Evolutionary conservation across 164 flowering plant species (phyloP).

Genomic region (Buxus sempervirens): DNA sequence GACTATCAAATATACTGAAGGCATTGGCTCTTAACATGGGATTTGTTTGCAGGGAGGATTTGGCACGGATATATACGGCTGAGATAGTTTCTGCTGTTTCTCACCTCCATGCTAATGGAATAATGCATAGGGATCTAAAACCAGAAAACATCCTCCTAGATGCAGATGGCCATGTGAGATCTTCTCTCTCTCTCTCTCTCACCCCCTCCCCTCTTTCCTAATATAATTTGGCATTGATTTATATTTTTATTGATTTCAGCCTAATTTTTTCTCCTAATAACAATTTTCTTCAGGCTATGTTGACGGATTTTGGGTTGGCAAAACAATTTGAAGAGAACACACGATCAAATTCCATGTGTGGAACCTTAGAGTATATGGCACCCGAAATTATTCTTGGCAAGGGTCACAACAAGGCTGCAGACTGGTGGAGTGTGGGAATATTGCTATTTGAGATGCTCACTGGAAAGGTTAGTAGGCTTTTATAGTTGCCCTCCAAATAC

Average conservation of each 20-base stretch:
- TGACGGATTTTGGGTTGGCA: conserved; percentile 95
- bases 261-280: too few relatives aligned
- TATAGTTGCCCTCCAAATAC: background rate
- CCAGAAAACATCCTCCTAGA: conserved; percentile 83
- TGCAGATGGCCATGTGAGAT: conserved; percentile 70
- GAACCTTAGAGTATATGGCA: conserved; percentile 90
- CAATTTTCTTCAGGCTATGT: conserved; percentile 40
- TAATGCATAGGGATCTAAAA: conserved; percentile 90
- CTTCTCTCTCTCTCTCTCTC: conserved; percentile 4
- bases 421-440: conserved; percentile 99
- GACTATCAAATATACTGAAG: conserved; percentile 1
- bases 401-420: conserved; percentile 94
- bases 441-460: conserved; percentile 89
- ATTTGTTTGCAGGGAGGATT: conserved; percentile 62
- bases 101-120: conserved; percentile 76
- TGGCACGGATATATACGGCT: conserved; percentile 74
- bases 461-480: conserved; percentile 62
- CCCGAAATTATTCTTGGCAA: conserved; percentile 90
- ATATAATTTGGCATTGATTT: background rate
- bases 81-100: conserved; percentile 85
- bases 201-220: background rate
- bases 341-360: conserved; percentile 86
- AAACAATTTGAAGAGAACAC: conserved; percentile 74
- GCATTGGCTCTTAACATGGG: background rate
- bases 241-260: background rate